Percentiles rank a stretch among this genome's conserved stretches.
Conservation (phyloP, 1,284 basidiomycete species). For the Wolfiporia cocos region DNA sequence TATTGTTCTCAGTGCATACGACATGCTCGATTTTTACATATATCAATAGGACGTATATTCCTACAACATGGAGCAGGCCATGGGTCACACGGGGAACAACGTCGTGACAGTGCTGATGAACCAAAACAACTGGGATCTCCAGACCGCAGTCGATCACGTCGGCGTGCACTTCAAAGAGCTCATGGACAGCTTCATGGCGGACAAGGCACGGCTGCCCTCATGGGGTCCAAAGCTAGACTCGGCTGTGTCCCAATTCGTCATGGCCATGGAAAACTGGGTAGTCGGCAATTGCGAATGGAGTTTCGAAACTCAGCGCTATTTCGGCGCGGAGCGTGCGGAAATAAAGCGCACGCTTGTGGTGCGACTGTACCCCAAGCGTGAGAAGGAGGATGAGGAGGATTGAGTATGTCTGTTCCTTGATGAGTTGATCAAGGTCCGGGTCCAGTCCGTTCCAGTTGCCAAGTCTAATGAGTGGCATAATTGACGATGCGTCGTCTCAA, state of each 20-base stretch:
- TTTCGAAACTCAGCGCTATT: constrained; percentile 33
- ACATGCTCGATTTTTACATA: background rate
- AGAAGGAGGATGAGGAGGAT: constrained; percentile 6
- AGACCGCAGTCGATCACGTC: constrained; percentile 54
- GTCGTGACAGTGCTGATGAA: constrained; percentile 64
- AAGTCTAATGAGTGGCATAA: too few relatives aligned
- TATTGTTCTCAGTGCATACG: background rate
- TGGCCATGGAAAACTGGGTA: constrained; percentile 32
- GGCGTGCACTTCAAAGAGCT: constrained; percentile 46
- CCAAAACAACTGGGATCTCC: constrained; percentile 41
- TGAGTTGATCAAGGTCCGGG: background rate
- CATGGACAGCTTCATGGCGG: constrained; percentile 41
- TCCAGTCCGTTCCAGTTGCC: background rate
- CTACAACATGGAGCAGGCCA: constrained; percentile 68
- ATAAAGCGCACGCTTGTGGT: constrained; percentile 25
- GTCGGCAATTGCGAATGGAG: constrained; percentile 34
- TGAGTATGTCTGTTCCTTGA: background rate
- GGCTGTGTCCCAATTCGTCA: constrained; percentile 37
- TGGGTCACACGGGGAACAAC: constrained; percentile 62
- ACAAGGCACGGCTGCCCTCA: constrained; percentile 40
- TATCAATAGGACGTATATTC: constrained; percentile 57
- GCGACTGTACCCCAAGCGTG: constrained; percentile 19
- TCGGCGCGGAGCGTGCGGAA: constrained; percentile 23
- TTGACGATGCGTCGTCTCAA: too few relatives aligned
- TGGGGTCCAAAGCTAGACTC: constrained; percentile 41